A percentile compares a stretch with the other conserved stretches of the same genome.
Evolutionary conservation across 345 rosid species (phyloP).

Genomic region (Aquilaria yunnanensis): DNA sequence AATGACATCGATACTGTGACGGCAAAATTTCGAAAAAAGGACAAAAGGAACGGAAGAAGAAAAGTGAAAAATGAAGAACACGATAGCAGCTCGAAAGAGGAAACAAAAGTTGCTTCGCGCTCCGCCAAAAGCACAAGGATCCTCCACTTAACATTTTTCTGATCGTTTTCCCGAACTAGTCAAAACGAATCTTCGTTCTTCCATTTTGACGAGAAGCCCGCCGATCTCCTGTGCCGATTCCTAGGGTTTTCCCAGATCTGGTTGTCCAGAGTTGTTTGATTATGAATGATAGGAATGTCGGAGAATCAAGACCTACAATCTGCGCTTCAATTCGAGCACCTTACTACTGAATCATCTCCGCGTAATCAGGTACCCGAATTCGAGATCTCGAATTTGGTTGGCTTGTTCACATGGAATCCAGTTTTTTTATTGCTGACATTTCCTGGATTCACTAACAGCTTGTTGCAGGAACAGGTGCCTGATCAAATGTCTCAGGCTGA

Average conservation of each 20-base stretch:
- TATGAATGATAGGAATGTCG: conserved; percentile 35
- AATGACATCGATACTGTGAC: conserved; percentile 1
- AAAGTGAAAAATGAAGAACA: background rate
- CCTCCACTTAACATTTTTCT: background rate
- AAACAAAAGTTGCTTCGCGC: background rate
- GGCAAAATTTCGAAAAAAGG: background rate
- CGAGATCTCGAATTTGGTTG: too few species aligned
- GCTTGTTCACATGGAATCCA: background rate
- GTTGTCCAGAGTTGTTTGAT: conserved; percentile 6
- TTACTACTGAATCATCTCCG: conserved; percentile 7
- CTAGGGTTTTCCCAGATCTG: conserved; percentile 28
- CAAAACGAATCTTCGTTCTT: conserved; percentile 5
- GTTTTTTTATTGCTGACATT: background rate
- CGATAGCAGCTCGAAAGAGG: too few species aligned
- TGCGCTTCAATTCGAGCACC: conserved; percentile 8
- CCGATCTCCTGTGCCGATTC: background rate
- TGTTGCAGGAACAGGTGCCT: conserved; percentile 17
- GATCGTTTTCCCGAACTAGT: background rate
- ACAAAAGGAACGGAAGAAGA: background rate
- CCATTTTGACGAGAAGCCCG: background rate
- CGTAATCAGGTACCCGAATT: conserved; percentile 16
- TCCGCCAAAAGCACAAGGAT: background rate
- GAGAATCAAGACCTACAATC: conserved; percentile 24
- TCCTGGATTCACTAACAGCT: background rate
- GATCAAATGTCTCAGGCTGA: conserved; percentile 31